Evolutionary conservation across 2,329 filamentous ascomycete species (phyloP), one percentile per base, ranked within the genome.

Genomic region (Phialocephala sp.): DNA sequence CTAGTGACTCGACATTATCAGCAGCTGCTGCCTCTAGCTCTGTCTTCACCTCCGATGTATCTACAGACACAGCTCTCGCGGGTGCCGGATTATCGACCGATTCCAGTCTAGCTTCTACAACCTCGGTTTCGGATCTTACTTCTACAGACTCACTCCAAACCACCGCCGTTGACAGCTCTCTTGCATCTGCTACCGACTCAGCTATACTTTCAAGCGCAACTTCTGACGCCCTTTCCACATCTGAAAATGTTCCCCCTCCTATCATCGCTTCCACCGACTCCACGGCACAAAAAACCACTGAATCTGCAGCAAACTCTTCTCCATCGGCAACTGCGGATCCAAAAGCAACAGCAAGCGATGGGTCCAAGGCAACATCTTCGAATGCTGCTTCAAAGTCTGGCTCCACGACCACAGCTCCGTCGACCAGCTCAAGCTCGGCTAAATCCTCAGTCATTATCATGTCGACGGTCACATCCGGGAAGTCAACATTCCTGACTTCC

Each of bases 221-320:
- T 41, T 18, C 11, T 14, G 37, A 18, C 15, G 1, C 20, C 12
- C 45, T 50, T 22, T 50, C 45, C 20, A 24, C 45, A 50, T 50
- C 45, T n/a, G 43, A 3, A n/a, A 20, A 8, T 3, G 8, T n/a
- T 9, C 41, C 41, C 8, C 43, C 43, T 8, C 45, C 20, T 4
- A n/a, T 50, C 45, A 24, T 50, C 45, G n/a, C n/a, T 24, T 50
- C 45, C 12, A 50, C 45, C 18, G 45, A 50, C 45, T 50, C 45
- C 20, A 14, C 45, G 6, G 45, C 2, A 50, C 45, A n/a, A 14
- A 50, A 50, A 24, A n/a, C n/a, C 4, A 50, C 45, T 50, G 11
- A 3, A 41, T 41, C 37, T 12, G 4, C 15, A 12, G 11, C 37
- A 2, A 18, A 8, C 11, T 18, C 37, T 41, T 18, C 37, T 12